phyloP scores from a whole-genome alignment of 768 basidiomycete genomes.

The Strobilomyces echinocephalus region DNA sequence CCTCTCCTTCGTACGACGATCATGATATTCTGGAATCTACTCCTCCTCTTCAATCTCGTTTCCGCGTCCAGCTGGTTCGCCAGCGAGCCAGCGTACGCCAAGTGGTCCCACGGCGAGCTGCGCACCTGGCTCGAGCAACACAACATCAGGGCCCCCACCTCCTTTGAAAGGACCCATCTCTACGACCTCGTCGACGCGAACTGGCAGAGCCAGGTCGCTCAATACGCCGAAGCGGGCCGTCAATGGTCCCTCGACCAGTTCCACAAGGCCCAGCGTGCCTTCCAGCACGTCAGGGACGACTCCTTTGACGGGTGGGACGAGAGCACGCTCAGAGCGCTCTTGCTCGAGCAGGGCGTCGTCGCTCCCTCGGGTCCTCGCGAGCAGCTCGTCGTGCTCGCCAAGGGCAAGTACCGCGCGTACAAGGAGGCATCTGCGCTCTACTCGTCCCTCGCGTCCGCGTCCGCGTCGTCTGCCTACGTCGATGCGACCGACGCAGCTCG shows the following conservation, averaged over 20 bases:
- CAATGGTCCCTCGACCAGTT: conserved; percentile 64
- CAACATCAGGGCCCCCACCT: conserved; percentile 49
- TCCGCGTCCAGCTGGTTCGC: conserved; percentile 52
- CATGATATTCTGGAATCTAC: conserved; percentile 18
- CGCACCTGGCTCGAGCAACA: conserved; percentile 66
- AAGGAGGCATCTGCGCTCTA: conserved; percentile 55
- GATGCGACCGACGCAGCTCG: conserved; percentile 34
- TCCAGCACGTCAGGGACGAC: conserved; percentile 52
- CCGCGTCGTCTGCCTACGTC: conserved; percentile 50
- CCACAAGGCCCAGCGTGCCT: conserved; percentile 56
- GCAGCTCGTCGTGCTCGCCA: conserved; percentile 73
- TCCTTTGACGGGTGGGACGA: conserved; percentile 85
- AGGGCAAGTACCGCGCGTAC: conserved; percentile 61
- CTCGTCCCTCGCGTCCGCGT: conserved; percentile 43
- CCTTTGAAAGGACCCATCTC: conserved; percentile 37
- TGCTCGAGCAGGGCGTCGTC: conserved; percentile 84
- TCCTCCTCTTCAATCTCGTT: conserved; percentile 34
- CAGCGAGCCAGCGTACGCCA: conserved; percentile 34
- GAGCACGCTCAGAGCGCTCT: conserved; percentile 70
- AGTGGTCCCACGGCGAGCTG: conserved; percentile 65
- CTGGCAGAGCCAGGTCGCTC: conserved; percentile 41
- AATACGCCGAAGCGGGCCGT: conserved; percentile 28
- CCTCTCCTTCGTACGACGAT: background rate
- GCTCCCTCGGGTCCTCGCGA: conserved; percentile 76
- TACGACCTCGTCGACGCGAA: conserved; percentile 55